phyloP scores from a whole-genome alignment of 495 filamentous ascomycete species.

The Aspergillus kassunensis region DNA sequence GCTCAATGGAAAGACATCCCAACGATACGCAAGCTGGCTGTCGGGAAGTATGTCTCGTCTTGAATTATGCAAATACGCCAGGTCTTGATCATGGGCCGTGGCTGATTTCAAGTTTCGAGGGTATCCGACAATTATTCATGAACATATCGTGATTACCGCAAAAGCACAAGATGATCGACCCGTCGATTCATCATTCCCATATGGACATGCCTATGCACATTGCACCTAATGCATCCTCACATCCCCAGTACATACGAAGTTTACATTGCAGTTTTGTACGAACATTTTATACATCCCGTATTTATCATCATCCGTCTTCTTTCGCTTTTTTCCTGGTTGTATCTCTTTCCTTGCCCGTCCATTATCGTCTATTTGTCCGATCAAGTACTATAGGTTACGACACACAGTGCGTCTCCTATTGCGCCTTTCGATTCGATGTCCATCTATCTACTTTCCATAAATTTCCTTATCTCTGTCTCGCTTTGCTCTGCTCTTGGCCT shows the following conservation, averaged over 20 bases:
- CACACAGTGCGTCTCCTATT: background rate
- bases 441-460: background rate
- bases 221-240: background rate
- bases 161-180: background rate
- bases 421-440: constrained; percentile 1
- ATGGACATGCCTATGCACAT: background rate
- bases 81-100: background rate
- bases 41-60: constrained; percentile 65
- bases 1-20: constrained; percentile 70
- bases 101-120: constrained; percentile 16
- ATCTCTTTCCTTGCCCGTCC: constrained; percentile 2
- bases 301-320: constrained; percentile 9
- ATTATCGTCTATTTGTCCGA: background rate
- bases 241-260: constrained; percentile 1
- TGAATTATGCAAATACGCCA: constrained; percentile 10
- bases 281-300: constrained; percentile 10
- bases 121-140: constrained; percentile 1
- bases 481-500: background rate
- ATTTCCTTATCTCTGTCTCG: constrained; percentile 1
- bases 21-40: constrained; percentile 66
- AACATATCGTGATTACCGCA: background rate
- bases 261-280: background rate
- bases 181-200: background rate
- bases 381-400: background rate
- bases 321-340: background rate